Conservation (phyloP, 2,329 filamentous ascomycete genomes). For the Chrysoporthe cubensis region DNA sequence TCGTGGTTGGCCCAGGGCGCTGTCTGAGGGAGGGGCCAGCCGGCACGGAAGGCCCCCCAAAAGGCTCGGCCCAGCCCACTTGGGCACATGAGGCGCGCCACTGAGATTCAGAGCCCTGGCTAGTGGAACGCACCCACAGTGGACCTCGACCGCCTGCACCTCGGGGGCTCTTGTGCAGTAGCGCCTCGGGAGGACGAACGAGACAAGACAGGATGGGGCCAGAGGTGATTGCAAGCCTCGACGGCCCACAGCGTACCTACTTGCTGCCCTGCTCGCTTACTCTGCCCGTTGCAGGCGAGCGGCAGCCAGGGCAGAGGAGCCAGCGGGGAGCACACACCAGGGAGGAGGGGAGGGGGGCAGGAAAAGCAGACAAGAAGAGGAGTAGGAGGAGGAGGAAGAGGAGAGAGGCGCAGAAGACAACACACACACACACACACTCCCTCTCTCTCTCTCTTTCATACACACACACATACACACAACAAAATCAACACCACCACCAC, state of each 20-base stretch:
- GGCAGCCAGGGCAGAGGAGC: background rate
- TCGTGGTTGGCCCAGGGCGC: constrained; percentile 9
- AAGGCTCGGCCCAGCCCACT: constrained; percentile 13
- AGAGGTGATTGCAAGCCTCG: constrained; percentile 3
- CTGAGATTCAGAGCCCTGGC: constrained; percentile 10
- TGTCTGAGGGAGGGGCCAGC: constrained; percentile 10
- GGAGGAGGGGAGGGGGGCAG: no score
- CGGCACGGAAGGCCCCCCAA: background rate
- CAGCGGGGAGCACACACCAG: no score
- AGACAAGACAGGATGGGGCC: constrained; percentile 5
- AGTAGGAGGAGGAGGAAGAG: background rate
- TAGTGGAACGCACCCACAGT: constrained; percentile 5
- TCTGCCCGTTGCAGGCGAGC: background rate
- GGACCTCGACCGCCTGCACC: constrained; percentile 9
- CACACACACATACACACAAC: no score
- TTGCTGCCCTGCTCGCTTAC: background rate
- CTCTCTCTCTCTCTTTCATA: no score
- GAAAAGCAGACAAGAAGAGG: no score
- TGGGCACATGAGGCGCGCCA: constrained; percentile 11
- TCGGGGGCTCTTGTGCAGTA: constrained; percentile 10
- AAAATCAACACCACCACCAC: no score
- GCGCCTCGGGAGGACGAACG: constrained; percentile 9
- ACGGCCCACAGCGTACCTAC: background rate
- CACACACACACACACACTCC: no score
- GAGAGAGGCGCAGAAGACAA: no score